Percentiles rank a stretch among this genome's conserved stretches.
These are phyloP conservation scores for Lachnellula suecica DNA, from an alignment of 2,329 filamentous ascomycete species.

Conservation along the genomic window DNA sequence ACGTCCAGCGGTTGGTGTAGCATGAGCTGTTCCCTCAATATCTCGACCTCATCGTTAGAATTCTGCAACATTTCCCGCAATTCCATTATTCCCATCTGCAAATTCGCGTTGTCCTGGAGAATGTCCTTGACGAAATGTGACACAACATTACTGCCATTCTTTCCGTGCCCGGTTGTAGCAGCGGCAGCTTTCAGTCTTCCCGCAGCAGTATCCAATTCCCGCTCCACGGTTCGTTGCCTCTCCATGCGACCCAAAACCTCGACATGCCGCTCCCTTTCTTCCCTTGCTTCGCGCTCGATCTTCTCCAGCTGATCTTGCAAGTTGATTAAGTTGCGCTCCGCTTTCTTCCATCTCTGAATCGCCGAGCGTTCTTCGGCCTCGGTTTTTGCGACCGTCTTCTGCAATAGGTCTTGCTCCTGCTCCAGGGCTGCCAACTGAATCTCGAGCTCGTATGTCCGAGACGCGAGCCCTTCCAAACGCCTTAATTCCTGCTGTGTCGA, in stretches of 20 bases:
- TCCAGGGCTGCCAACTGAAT: constrained; percentile 77
- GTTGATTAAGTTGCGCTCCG: constrained; percentile 74
- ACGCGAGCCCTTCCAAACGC: constrained; percentile 70
- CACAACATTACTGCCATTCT: constrained; percentile 69
- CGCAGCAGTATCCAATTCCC: constrained; percentile 76
- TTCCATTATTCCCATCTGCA: constrained; percentile 90
- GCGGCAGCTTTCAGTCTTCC: constrained; percentile 77
- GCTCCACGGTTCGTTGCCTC: constrained; percentile 76
- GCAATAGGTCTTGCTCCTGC: constrained; percentile 73
- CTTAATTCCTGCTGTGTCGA: constrained; percentile 77
- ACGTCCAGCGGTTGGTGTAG: constrained; percentile 68
- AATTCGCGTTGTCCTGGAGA: constrained; percentile 88
- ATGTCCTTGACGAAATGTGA: constrained; percentile 96
- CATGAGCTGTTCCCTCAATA: constrained; percentile 76
- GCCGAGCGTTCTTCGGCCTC: constrained; percentile 77
- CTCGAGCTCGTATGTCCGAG: constrained; percentile 77
- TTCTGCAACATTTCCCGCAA: constrained; percentile 85
- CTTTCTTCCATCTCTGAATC: constrained; percentile 79
- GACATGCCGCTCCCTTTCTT: constrained; percentile 78
- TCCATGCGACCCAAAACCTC: constrained; percentile 84
- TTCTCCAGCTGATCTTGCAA: constrained; percentile 85
- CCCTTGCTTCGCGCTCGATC: constrained; percentile 79
- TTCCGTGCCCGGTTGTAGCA: constrained; percentile 55
- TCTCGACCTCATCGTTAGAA: constrained; percentile 93
- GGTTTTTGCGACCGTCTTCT: constrained; percentile 64